Evolutionary conservation across 768 basidiomycete genomes (phyloP).

Genomic region (Peribolospora baueri): DNA sequence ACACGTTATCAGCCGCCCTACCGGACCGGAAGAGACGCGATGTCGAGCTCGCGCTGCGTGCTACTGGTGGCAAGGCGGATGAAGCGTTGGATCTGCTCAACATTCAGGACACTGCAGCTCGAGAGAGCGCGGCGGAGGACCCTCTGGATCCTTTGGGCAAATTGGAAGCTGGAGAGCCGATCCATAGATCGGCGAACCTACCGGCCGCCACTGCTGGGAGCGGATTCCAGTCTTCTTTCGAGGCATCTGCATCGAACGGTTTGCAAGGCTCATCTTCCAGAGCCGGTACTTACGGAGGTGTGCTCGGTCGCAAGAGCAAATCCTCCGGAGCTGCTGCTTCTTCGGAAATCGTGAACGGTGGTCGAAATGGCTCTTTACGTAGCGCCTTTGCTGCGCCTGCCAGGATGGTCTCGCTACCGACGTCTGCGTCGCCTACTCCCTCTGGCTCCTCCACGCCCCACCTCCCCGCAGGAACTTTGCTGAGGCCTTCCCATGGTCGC

Average conservation of each 20-base stretch:
- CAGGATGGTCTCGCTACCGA: no score
- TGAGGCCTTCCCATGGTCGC: neutral
- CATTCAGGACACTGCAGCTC: constrained; percentile 2
- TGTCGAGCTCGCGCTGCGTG: constrained; percentile 6
- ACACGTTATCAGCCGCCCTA: no score
- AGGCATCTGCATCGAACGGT: neutral
- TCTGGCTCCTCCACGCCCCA: neutral
- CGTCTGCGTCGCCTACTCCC: neutral
- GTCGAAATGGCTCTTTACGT: neutral
- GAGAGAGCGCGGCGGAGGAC: constrained; percentile 4
- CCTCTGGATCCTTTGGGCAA: neutral
- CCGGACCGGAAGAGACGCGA: no score
- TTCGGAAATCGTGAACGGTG: no score
- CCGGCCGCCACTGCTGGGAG: no score
- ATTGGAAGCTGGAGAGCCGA: neutral
- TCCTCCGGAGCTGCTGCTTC: no score
- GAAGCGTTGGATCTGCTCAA: constrained; percentile 11
- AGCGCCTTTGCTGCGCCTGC: neutral
- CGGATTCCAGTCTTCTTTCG: neutral
- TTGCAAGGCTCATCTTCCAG: neutral
- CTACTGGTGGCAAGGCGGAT: constrained; percentile 9
- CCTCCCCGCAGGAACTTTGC: neutral
- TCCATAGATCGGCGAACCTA: no score
- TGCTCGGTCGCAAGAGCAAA: neutral
- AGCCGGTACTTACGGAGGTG: neutral